A percentile compares a stretch with the other conserved stretches of the same genome.
phyloP scores from a whole-genome alignment of 306 rosid species.

The Dryas octopetala region DNA sequence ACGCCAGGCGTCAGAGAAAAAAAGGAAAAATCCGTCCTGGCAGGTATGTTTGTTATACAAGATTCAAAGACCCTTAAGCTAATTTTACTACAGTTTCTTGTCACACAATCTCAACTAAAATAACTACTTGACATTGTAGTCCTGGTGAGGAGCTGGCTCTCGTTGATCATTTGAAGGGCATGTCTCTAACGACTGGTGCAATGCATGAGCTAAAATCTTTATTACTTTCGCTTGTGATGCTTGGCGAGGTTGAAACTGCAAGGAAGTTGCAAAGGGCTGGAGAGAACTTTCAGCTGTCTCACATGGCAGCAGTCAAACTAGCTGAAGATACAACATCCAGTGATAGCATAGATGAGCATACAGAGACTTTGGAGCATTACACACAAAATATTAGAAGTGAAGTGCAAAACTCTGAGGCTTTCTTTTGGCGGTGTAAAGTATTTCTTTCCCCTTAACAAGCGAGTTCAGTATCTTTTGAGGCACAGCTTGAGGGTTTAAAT shows the following conservation, averaged over 20 bases:
- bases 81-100: not conserved
- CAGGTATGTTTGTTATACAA: conserved; percentile 52
- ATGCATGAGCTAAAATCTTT: conserved; percentile 73
- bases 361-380: conserved; percentile 75
- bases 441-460: conserved; percentile 40
- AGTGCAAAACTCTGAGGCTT: conserved; percentile 61
- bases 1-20: conserved; percentile 77
- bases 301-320: conserved; percentile 75
- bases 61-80: conserved; percentile 1
- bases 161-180: conserved; percentile 86
- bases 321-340: conserved; percentile 71
- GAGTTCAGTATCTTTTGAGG: not conserved
- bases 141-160: conserved; percentile 90
- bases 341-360: conserved; percentile 60
- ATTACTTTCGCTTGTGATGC: conserved; percentile 70
- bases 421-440: conserved; percentile 69
- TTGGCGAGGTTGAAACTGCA: conserved; percentile 77
- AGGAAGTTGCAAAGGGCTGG: conserved; percentile 77
- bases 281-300: conserved; percentile 79
- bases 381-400: conserved; percentile 45
- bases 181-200: conserved; percentile 65
- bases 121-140: conserved; percentile 46
- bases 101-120: conserved; percentile 16
- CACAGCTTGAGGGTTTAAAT: not conserved
- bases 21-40: conserved; percentile 97